Percentiles rank a stretch among this genome's conserved stretches.
These are phyloP conservation scores for Brettanomyces bruxellensis DNA, from an alignment of 805 yeast species.

Conservation along the genomic window DNA sequence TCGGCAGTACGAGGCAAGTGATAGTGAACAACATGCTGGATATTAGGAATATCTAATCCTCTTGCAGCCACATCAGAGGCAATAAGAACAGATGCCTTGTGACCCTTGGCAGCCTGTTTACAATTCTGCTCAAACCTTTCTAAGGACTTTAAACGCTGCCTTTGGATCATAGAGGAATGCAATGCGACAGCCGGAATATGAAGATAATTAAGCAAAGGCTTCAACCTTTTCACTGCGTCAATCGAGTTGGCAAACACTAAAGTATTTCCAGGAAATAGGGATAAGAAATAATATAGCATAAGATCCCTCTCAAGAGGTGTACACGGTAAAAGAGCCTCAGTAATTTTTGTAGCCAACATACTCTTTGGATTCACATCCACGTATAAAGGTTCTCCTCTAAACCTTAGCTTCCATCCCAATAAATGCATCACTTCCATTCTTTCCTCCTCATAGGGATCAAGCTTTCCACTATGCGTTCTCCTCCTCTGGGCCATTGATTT, in stretches of 20 bases:
- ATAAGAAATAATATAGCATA: constrained; percentile 76
- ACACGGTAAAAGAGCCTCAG: constrained; percentile 88
- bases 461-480: constrained; percentile 20
- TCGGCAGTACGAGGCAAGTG: constrained; percentile 94
- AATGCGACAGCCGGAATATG: constrained; percentile 63
- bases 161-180: constrained; percentile 93
- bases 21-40: constrained; percentile 91
- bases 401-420: constrained; percentile 60
- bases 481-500: constrained; percentile 20
- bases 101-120: constrained; percentile 26
- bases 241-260: constrained; percentile 92
- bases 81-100: constrained; percentile 57
- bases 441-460: constrained; percentile 33
- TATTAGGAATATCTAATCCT: constrained; percentile 86
- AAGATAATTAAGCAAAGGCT: constrained; percentile 63
- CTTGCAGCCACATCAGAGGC: constrained; percentile 99
- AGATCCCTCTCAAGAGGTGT: constrained; percentile 84
- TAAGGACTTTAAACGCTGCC: constrained; percentile 77
- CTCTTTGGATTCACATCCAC: constrained; percentile 85
- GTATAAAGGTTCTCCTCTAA: constrained; percentile 57
- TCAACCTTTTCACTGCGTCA: constrained; percentile 83
- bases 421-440: constrained; percentile 49
- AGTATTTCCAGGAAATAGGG: constrained; percentile 82
- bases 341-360: constrained; percentile 61
- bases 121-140: constrained; percentile 62